Evolutionary conservation across 805 yeast species (phyloP).

Genomic region (Helenozyma rhizophorensis): DNA sequence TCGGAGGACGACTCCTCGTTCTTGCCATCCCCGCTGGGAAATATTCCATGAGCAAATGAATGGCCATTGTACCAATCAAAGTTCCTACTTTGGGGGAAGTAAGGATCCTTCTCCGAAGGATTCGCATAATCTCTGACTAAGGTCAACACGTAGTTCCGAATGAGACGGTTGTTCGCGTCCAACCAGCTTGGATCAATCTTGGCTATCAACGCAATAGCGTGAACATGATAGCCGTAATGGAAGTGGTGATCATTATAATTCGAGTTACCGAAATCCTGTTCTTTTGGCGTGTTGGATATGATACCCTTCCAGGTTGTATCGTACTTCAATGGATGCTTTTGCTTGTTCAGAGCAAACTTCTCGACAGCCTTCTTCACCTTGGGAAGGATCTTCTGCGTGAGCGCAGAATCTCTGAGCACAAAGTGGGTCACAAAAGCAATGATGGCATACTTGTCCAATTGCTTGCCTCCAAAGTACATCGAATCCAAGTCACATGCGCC

Average conservation of each 20-base stretch:
- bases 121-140: conserved; percentile 66
- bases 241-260: conserved; percentile 74
- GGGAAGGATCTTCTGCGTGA: conserved; percentile 50
- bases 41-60: conserved; percentile 74
- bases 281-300: conserved; percentile 61
- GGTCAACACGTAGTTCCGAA: conserved; percentile 49
- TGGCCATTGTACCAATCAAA: conserved; percentile 79
- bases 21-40: conserved; percentile 68
- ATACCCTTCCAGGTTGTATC: conserved; percentile 79
- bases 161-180: conserved; percentile 24
- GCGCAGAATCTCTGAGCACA: conserved; percentile 51
- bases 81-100: conserved; percentile 62
- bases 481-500: conserved; percentile 68
- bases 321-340: conserved; percentile 68
- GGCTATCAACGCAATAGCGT: conserved; percentile 63
- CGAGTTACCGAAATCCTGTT: conserved; percentile 69
- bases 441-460: conserved; percentile 86
- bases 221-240: conserved; percentile 71
- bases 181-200: conserved; percentile 47
- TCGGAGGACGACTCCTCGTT: conserved; percentile 74
- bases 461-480: conserved; percentile 88
- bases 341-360: conserved; percentile 65
- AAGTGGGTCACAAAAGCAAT: conserved; percentile 68
- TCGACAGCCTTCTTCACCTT: conserved; percentile 64
- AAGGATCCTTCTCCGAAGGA: conserved; percentile 49